A percentile compares a stretch with the other conserved stretches of the same genome.
These are phyloP conservation scores for Margaritispora aquatica DNA, from an alignment of 495 filamentous ascomycete species.

Conservation along the genomic window DNA sequence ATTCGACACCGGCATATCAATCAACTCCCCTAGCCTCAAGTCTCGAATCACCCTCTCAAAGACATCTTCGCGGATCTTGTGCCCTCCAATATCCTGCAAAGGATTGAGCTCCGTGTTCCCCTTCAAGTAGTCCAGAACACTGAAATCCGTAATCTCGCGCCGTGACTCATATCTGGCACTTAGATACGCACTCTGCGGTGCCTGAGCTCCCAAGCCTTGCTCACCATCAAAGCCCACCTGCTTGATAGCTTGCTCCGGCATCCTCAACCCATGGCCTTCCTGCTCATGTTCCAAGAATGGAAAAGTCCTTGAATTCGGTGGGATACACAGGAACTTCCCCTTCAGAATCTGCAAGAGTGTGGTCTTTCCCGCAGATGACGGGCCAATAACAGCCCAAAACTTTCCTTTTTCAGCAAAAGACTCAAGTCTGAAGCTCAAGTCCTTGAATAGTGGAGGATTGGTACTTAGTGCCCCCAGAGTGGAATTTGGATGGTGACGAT, in stretches of 20 bases:
- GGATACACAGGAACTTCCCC: constrained; percentile 65
- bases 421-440: constrained; percentile 59
- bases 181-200: constrained; percentile 66
- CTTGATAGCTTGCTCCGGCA: constrained; percentile 59
- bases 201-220: constrained; percentile 29
- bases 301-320: constrained; percentile 64
- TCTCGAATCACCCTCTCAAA: constrained; percentile 58
- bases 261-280: constrained; percentile 47
- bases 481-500: constrained; percentile 64
- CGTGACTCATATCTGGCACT: constrained; percentile 89
- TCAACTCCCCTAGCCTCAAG: constrained; percentile 55
- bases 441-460: constrained; percentile 61
- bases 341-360: constrained; percentile 69
- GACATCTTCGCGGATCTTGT: constrained; percentile 33
- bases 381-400: constrained; percentile 72
- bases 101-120: constrained; percentile 73
- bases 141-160: constrained; percentile 81
- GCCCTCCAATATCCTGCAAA: constrained; percentile 42
- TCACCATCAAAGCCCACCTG: constrained; percentile 78
- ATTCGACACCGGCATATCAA: constrained; percentile 76
- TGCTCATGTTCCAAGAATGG: constrained; percentile 65
- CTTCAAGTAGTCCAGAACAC: constrained; percentile 67
- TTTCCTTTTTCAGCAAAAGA: constrained; percentile 39
- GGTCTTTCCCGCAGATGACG: constrained; percentile 64
- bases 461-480: constrained; percentile 13